A percentile compares a stretch with the other conserved stretches of the same genome.
Evolutionary conservation across 2,329 filamentous ascomycete genomes (phyloP).

Genomic region (Diaporthe ilicicola): DNA sequence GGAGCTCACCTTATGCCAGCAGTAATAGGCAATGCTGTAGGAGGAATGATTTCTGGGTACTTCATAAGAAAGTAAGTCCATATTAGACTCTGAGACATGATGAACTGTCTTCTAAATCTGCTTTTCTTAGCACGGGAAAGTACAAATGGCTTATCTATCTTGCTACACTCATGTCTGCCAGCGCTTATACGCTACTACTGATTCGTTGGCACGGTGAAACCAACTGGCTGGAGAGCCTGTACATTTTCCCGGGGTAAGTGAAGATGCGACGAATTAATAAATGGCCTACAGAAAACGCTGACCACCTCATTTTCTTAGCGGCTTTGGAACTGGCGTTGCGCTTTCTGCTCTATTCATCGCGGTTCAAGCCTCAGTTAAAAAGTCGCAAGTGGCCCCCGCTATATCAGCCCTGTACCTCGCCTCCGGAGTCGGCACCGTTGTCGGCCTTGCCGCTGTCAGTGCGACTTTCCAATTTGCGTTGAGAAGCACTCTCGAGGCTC

Average conservation of each 20-base stretch:
- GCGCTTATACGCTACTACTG: constrained; percentile 61
- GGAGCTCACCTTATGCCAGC: constrained; percentile 71
- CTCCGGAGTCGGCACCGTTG: constrained; percentile 46
- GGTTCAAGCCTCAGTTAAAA: constrained; percentile 50
- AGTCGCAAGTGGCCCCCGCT: constrained; percentile 49
- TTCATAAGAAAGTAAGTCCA: constrained; percentile 57
- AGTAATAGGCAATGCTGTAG: constrained; percentile 72
- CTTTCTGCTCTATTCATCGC: constrained; percentile 52
- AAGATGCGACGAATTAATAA: neutral
- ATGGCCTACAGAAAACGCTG: neutral
- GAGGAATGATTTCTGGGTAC: constrained; percentile 66
- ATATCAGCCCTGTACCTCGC: constrained; percentile 52
- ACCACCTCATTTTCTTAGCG: constrained; percentile 37
- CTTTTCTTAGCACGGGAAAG: constrained; percentile 57
- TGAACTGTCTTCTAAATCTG: neutral
- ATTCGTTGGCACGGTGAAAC: constrained; percentile 69
- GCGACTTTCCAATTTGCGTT: constrained; percentile 44
- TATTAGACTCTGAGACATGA: neutral
- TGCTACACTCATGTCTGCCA: constrained; percentile 57
- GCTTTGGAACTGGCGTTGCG: constrained; percentile 51
- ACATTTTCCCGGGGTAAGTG: constrained; percentile 62
- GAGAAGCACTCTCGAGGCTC: constrained; percentile 34
- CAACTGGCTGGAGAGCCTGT: constrained; percentile 62
- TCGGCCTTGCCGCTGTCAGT: constrained; percentile 50
- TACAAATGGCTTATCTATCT: constrained; percentile 65